Base-by-base conservation (phyloP, 2,329 filamentous ascomycete species). In the Fusarium sp. region DNA sequence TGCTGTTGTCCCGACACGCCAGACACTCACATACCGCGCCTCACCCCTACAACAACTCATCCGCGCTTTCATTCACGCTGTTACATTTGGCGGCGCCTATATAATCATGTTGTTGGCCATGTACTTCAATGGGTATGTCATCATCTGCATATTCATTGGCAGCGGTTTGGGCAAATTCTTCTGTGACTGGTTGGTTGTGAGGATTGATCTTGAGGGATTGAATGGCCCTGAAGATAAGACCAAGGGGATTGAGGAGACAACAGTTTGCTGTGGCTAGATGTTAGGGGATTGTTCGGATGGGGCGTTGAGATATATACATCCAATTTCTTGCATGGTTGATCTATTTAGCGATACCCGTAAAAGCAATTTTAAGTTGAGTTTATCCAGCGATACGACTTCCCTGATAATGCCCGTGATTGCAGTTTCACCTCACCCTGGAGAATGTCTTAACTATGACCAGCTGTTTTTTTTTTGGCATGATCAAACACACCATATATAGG, bases 71-170 rank as follows among this genome's bases (percentile, higher is more conserved):
- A 76, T 94, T 27, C 90, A 94, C 71, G 89, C 88, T 76, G 50
- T 87, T 9, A 90, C 91, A 51, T 92, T 94, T 73, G 89, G 86
- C 0, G 85, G 92, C 5, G 91, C 91, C 4, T 95, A 94, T 76
- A 87, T 94, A 66, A 78, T 94, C 72, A 95, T 95, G 92, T 77
- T 90, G 80, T 78, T 81, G 10, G 84, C 84, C 68, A 88, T 88
- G 85, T 86, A 87, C 75, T 88, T 85, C 74, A 87, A 87, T 70
- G 87, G 89, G 31, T 95, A 92, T 77, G 85, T 95, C 65, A 92
- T 95, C 75, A 90, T 95, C 61, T 91, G 88, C 70, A 92, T 95
- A 73, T 87, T 95, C 60, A 72, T 86, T 40, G 84, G 84, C 6
- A 82, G 82, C 11, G 81, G 82, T 10, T 66, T 86, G 42, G 84